Conservation (phyloP, 2,329 filamentous ascomycete genomes). For the Penicillium sp. region DNA sequence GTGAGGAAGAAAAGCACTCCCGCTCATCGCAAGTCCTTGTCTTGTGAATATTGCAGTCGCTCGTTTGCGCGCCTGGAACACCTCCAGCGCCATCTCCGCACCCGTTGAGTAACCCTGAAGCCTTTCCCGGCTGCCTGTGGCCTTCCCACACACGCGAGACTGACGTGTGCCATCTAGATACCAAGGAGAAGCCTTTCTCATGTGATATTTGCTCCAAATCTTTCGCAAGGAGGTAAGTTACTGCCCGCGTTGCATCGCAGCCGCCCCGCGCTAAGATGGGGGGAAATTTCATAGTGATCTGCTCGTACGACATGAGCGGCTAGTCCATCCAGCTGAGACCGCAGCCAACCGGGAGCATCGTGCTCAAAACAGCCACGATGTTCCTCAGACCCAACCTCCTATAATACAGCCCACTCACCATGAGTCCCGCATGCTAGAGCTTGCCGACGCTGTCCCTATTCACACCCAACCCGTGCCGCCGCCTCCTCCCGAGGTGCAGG, state of each 20-base stretch:
- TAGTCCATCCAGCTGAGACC: conserved; percentile 41
- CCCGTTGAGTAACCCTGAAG: conserved; percentile 41
- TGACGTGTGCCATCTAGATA: conserved; percentile 38
- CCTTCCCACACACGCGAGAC: too few species aligned
- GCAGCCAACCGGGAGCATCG: conserved; percentile 34
- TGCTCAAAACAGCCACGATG: conserved; percentile 24
- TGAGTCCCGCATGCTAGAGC: conserved; percentile 40
- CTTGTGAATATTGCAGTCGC: conserved; percentile 42
- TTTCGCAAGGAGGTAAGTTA: conserved; percentile 39
- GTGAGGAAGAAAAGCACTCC: too few species aligned
- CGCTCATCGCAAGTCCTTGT: conserved; percentile 41
- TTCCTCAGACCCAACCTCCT: conserved; percentile 31
- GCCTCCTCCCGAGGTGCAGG: conserved; percentile 32
- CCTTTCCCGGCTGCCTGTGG: too few species aligned
- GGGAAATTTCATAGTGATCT: conserved; percentile 37
- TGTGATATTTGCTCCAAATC: conserved; percentile 44
- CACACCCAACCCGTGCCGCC: conserved; percentile 31
- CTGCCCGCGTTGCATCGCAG: too few species aligned
- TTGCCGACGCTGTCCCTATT: conserved; percentile 38
- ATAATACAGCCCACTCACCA: conserved; percentile 32
- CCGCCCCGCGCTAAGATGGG: too few species aligned
- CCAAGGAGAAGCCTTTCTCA: conserved; percentile 44
- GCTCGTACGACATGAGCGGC: conserved; percentile 43
- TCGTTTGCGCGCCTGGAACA: conserved; percentile 43
- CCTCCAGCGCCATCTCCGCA: conserved; percentile 46